These are phyloP conservation scores for Aureobasidium sp. DNA, from an alignment of 2,329 filamentous ascomycete species.

Conservation along the genomic window DNA sequence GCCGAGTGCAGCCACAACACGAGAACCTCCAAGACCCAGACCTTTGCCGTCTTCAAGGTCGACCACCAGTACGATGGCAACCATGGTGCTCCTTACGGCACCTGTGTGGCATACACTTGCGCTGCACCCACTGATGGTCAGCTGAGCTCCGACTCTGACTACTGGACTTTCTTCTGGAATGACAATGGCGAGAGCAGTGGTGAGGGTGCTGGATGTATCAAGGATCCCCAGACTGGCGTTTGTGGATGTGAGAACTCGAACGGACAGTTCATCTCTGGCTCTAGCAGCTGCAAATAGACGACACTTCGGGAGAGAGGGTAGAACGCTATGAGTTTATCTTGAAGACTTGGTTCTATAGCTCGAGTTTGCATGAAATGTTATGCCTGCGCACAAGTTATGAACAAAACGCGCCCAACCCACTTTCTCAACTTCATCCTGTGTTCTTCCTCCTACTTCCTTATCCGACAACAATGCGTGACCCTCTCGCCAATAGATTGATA, in stretches of 20 bases:
- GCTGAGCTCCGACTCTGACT: constrained; percentile 26
- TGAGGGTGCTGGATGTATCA: constrained; percentile 32
- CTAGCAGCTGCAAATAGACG: constrained; percentile 6
- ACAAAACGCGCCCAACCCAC: background rate
- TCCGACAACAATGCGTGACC: background rate
- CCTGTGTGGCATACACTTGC: constrained; percentile 37
- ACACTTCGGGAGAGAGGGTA: background rate
- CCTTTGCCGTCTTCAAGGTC: constrained; percentile 34
- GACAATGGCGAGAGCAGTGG: constrained; percentile 24
- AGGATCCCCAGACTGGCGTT: constrained; percentile 29
- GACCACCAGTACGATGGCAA: constrained; percentile 38
- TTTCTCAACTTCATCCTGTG: background rate
- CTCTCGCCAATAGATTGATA: background rate
- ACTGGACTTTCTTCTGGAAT: constrained; percentile 34
- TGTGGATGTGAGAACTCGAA: constrained; percentile 37
- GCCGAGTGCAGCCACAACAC: constrained; percentile 37
- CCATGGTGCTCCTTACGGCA: constrained; percentile 41
- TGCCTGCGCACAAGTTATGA: background rate
- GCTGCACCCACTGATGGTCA: constrained; percentile 24
- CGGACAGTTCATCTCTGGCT: constrained; percentile 30
- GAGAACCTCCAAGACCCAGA: constrained; percentile 28
- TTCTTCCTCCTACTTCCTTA: too few species aligned
- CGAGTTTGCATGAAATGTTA: background rate
- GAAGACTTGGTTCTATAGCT: background rate
- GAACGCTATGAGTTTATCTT: background rate